A percentile compares a stretch with the other conserved stretches of the same genome.
Conservation (phyloP, 768 basidiomycete species). For the Leccinum rimulosum region DNA sequence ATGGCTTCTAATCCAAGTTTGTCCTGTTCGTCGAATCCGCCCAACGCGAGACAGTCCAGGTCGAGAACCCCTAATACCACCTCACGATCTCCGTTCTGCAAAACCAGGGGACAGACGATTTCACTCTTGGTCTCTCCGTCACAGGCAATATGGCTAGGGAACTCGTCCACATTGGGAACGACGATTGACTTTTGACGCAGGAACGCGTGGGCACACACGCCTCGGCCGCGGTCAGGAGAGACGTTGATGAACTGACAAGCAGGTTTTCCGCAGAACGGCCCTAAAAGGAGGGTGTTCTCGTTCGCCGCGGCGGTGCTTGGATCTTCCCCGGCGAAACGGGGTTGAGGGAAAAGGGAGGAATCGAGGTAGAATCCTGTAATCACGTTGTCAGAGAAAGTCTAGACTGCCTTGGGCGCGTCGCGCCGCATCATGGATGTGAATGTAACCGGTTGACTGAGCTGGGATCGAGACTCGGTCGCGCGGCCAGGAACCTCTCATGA, state of each 20-base stretch:
- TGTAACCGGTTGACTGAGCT: background rate
- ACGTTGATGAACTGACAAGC: slow-evolving; percentile 83
- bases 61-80: slow-evolving; percentile 66
- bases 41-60: slow-evolving; percentile 73
- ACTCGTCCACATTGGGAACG: slow-evolving; percentile 75
- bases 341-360: slow-evolving; percentile 58
- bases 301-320: slow-evolving; percentile 11
- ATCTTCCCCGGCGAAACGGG: slow-evolving; percentile 20
- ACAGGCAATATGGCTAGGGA: slow-evolving; percentile 94
- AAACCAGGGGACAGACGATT: slow-evolving; percentile 77
- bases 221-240: slow-evolving; percentile 51
- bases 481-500: background rate
- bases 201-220: slow-evolving; percentile 86
- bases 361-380: slow-evolving; percentile 81
- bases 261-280: slow-evolving; percentile 88
- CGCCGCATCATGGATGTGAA: background rate
- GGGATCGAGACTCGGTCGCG: background rate
- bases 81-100: slow-evolving; percentile 31
- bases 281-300: slow-evolving; percentile 51
- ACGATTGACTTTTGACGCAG: slow-evolving; percentile 52
- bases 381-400: slow-evolving; percentile 18
- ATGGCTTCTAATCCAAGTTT: slow-evolving; percentile 73
- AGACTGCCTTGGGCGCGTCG: background rate
- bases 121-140: slow-evolving; percentile 90
- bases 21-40: slow-evolving; percentile 78